A percentile compares a stretch with the other conserved stretches of the same genome.
These are phyloP conservation scores for Neofusicoccum sp. DNA, from an alignment of 2,329 filamentous ascomycete genomes.

Conservation along the genomic window DNA sequence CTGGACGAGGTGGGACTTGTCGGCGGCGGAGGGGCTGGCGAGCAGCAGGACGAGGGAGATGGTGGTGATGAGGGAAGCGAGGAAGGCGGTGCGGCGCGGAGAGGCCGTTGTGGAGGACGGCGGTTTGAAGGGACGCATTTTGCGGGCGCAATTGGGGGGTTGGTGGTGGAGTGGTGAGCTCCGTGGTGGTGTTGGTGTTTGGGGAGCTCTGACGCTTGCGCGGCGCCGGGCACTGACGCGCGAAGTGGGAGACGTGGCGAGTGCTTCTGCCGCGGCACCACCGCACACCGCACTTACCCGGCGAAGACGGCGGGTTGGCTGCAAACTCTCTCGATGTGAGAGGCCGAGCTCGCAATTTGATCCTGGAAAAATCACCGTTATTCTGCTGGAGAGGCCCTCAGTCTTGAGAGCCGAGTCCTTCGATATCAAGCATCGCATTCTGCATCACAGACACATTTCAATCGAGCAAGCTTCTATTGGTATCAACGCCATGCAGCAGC, in stretches of 20 bases:
- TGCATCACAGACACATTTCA: background rate
- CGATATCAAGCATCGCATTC: no score
- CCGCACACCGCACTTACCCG: slow-evolving; percentile 12
- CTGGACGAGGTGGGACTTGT: slow-evolving; percentile 14
- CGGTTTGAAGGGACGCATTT: slow-evolving; percentile 26
- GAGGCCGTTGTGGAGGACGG: background rate
- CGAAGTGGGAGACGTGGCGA: slow-evolving; percentile 22
- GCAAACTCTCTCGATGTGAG: no score
- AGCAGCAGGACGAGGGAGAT: slow-evolving; percentile 24
- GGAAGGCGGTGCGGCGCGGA: background rate
- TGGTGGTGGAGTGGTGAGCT: slow-evolving; percentile 20
- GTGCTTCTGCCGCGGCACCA: background rate
- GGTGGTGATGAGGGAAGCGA: slow-evolving; percentile 24
- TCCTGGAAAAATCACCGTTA: no score
- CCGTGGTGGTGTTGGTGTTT: slow-evolving; percentile 22
- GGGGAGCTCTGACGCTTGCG: slow-evolving; percentile 15
- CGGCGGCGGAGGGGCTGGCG: slow-evolving; percentile 28
- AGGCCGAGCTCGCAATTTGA: no score
- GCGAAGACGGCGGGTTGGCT: no score
- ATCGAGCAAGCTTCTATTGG: background rate
- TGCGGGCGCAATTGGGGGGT: slow-evolving; percentile 21
- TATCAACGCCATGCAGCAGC: background rate
- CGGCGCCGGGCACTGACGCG: no score
- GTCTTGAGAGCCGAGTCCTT: no score
- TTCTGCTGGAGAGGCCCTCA: no score